phyloP scores from a whole-genome alignment of 2,329 filamentous ascomycete species.

The Trichoderma koningii region DNA sequence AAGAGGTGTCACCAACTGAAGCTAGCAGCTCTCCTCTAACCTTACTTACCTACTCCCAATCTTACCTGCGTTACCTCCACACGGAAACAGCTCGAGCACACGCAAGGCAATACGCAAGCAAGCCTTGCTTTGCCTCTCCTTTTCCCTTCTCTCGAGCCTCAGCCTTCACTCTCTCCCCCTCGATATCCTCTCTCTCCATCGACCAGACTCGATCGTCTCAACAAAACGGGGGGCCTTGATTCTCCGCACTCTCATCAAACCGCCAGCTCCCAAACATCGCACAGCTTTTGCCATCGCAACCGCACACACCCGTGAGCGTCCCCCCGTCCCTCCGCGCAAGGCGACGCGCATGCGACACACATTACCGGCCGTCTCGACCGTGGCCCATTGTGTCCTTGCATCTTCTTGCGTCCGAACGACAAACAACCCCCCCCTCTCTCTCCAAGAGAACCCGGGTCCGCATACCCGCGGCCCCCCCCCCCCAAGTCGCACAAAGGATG shows the following conservation, averaged over 20 bases:
- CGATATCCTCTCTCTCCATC: background rate
- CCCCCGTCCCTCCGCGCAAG: conserved; percentile 22
- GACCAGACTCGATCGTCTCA: background rate
- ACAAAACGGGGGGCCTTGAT: background rate
- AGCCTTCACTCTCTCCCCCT: background rate
- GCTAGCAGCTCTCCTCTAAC: background rate
- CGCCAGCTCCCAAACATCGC: background rate
- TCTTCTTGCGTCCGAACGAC: background rate
- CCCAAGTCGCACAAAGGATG: conserved; percentile 50
- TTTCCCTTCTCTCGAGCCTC: background rate
- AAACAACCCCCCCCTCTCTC: too few species aligned
- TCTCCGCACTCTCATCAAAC: conserved; percentile 7
- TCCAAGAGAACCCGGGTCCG: too few species aligned
- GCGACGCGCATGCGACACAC: conserved; percentile 26
- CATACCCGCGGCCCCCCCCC: too few species aligned
- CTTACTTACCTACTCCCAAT: too few species aligned
- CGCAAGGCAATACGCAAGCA: conserved; percentile 22
- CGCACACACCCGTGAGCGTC: conserved; percentile 12
- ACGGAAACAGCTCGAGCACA: conserved; percentile 17
- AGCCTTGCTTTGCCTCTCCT: background rate
- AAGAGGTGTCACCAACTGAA: conserved; percentile 16
- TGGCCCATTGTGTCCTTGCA: conserved; percentile 17
- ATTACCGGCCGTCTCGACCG: conserved; percentile 23
- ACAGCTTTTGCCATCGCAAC: conserved; percentile 16
- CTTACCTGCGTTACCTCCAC: conserved; percentile 11